Base-by-base conservation (phyloP, 225 moss, liverwort and hornwort genomes). In the Antitrichia curtipendula region DNA sequence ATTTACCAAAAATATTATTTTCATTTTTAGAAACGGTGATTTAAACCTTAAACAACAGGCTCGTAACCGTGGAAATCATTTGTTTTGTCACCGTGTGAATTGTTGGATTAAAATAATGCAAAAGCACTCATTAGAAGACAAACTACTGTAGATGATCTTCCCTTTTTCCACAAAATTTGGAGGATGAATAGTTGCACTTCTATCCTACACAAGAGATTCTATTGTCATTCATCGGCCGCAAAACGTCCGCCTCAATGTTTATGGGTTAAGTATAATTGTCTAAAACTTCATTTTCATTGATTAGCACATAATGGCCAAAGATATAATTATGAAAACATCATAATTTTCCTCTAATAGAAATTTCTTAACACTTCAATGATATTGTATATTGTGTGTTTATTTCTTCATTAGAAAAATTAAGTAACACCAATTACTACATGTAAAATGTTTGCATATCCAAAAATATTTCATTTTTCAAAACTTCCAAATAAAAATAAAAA, bases 321-420 rank as follows among this genome's bases (percentile, higher is more conserved):
- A 45, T 45, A 28, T 72, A 28, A 72, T 72, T 28, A 45, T 72
- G 0, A 45, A 72, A 45, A 72, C 18, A 72, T 45, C 4, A 45
- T 17, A 72, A 45, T 6, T 9, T 17, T 45, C 0, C 0, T 0
- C 6, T 10, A 28, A 45, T 25, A 17, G 16, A 28, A 10, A 5
- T 16, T 72, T 28, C 0, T 17, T 28, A 71, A 1, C 17, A 17
- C 28, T 45, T 72, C 6, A 16, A 72, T 28, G 9, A 45, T 45
- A 45, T 72, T 18, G 16, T 18, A 45, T 29, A 10, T 3, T 72
- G 45, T 45, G 10, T 72, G 2, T 29, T 27, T 10, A 28, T 72
- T 28, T 29, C 17, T 72, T 45, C 6, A 45, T 10, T 45, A 18
- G 10, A 45, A 47, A 73, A 73, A 1, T 28, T 18, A 45, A 4